Percentiles rank a stretch among this genome's conserved stretches.
These are phyloP conservation scores for Leishmania aethiopica DNA, from an alignment of 208 protist species.

Conservation along the genomic window DNA sequence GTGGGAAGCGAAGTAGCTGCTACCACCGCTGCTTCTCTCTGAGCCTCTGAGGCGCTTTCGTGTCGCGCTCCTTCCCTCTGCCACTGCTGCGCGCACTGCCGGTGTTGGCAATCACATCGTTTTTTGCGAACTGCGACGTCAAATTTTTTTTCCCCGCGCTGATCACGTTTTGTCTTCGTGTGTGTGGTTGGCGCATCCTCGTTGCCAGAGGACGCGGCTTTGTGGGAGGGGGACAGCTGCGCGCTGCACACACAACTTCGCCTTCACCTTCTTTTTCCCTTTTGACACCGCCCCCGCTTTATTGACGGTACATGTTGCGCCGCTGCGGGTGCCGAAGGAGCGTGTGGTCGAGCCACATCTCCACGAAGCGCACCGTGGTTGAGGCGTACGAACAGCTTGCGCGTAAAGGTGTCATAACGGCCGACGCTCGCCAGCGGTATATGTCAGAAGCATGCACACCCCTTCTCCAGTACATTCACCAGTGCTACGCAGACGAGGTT, in stretches of 20 bases:
- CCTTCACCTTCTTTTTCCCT: neutral
- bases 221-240: neutral
- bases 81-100: neutral
- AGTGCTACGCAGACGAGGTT: constrained; percentile 20
- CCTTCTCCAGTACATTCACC: constrained; percentile 48
- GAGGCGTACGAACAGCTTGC: constrained; percentile 76
- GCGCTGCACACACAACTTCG: neutral
- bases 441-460: constrained; percentile 77
- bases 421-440: constrained; percentile 48
- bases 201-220: neutral
- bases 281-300: neutral
- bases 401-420: constrained; percentile 57
- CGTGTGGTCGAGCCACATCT: constrained; percentile 60
- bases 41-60: neutral
- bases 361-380: constrained; percentile 47
- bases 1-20: neutral
- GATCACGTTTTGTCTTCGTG: neutral
- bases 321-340: constrained; percentile 20
- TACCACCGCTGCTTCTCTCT: neutral
- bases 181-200: too few relatives aligned
- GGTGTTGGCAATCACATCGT: neutral
- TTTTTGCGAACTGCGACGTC: neutral
- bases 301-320: constrained; percentile 7
- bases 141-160: neutral
- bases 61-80: neutral